Conservation (phyloP, 1,284 basidiomycete genomes). For the Moniliophthora roreri region DNA sequence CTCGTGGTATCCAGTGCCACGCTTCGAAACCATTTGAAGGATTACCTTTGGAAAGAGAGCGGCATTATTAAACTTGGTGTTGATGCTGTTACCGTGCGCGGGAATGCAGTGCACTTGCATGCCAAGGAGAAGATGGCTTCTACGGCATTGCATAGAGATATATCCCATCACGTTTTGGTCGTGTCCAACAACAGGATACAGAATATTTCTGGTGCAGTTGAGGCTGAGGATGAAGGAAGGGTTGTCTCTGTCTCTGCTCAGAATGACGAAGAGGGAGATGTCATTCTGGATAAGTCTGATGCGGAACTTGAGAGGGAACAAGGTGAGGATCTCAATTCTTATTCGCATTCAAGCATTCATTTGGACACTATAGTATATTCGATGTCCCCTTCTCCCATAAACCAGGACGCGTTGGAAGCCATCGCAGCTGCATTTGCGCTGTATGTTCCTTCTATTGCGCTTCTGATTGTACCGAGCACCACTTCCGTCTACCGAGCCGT, state of each 20-base stretch:
- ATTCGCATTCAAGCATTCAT: background rate
- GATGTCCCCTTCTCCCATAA: conserved; percentile 49
- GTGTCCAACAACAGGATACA: conserved; percentile 51
- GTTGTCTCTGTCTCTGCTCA: conserved; percentile 14
- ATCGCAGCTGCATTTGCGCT: conserved; percentile 69
- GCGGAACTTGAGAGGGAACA: background rate
- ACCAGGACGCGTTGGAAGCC: conserved; percentile 58
- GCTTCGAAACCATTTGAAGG: conserved; percentile 52
- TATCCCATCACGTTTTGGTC: conserved; percentile 62
- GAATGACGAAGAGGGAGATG: conserved; percentile 9
- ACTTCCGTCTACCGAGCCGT: conserved; percentile 60
- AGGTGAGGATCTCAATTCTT: background rate
- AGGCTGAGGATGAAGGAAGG: conserved; percentile 15
- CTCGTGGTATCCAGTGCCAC: conserved; percentile 72
- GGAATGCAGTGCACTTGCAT: conserved; percentile 24
- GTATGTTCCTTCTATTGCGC: conserved; percentile 65
- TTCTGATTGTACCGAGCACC: conserved; percentile 64
- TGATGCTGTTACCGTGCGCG: conserved; percentile 46
- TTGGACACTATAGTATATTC: conserved; percentile 38
- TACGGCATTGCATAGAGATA: conserved; percentile 13
- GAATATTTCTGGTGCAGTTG: conserved; percentile 46
- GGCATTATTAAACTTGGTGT: conserved; percentile 48
- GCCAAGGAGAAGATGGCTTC: conserved; percentile 19
- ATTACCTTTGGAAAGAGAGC: conserved; percentile 49
- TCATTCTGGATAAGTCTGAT: background rate